Percentiles rank a stretch among this genome's conserved stretches.
These are phyloP conservation scores for Ustilago nuda DNA, from an alignment of 1,284 basidiomycete species.

Conservation along the genomic window DNA sequence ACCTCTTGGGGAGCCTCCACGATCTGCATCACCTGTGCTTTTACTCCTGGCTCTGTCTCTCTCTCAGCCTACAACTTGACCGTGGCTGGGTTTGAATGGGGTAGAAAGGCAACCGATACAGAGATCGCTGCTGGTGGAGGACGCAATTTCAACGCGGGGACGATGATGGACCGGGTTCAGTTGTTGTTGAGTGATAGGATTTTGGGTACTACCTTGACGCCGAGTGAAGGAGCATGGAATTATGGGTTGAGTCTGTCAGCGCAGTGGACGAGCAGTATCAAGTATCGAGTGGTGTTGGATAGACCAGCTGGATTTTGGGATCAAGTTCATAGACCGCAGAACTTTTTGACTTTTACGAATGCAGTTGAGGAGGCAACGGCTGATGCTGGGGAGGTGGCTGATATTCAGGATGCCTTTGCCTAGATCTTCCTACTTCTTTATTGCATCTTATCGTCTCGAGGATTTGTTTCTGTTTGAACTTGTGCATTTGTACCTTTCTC, in stretches of 20 bases:
- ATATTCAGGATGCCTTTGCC: constrained; percentile 64
- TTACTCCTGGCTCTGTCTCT: constrained; percentile 97
- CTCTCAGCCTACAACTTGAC: constrained; percentile 90
- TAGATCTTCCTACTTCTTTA: constrained; percentile 13
- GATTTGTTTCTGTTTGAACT: constrained; percentile 2
- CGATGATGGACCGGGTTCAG: constrained; percentile 95
- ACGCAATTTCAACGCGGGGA: constrained; percentile 84
- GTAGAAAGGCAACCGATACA: constrained; percentile 84
- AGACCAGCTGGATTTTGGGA: constrained; percentile 95
- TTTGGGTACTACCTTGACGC: constrained; percentile 66
- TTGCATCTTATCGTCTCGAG: neutral
- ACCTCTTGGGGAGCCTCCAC: constrained; percentile 93
- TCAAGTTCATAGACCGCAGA: constrained; percentile 82
- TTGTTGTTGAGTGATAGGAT: constrained; percentile 86
- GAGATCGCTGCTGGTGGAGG: constrained; percentile 75
- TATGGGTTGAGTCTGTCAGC: constrained; percentile 77
- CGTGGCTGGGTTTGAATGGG: constrained; percentile 97
- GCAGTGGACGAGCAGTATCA: constrained; percentile 85
- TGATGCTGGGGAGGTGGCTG: constrained; percentile 48
- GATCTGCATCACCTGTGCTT: constrained; percentile 92
- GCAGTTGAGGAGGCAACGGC: constrained; percentile 25
- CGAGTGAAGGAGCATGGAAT: constrained; percentile 60
- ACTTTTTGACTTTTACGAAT: constrained; percentile 67
- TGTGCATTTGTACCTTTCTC: neutral
- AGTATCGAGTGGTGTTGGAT: constrained; percentile 88